Evolutionary conservation across 441 rosid species (phyloP).

Genomic region (Pelargonium citronellum): DNA sequence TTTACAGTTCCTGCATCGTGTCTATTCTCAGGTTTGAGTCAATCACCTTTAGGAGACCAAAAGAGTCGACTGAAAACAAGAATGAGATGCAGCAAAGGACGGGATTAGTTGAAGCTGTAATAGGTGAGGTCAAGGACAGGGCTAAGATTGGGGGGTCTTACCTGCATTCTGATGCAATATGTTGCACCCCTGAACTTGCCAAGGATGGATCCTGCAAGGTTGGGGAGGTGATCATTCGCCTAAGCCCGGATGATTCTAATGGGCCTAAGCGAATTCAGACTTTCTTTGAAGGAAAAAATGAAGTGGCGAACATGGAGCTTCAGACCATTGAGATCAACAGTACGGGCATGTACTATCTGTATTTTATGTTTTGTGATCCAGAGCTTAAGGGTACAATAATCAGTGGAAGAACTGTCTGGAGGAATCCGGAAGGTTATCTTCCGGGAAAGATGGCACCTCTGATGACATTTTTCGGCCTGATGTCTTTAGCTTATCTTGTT

Average conservation of each 20-base stretch:
- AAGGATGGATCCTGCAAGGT: slow-evolving; percentile 30
- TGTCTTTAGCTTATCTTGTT: slow-evolving; percentile 33
- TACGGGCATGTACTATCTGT: slow-evolving; percentile 36
- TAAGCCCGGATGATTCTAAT: slow-evolving; percentile 18
- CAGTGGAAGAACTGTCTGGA: slow-evolving; percentile 34
- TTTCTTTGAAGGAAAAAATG: slow-evolving; percentile 32
- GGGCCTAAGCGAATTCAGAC: slow-evolving; percentile 29
- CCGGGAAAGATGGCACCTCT: slow-evolving; percentile 38
- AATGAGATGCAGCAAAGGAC: slow-evolving; percentile 40
- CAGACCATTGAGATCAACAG: slow-evolving; percentile 26
- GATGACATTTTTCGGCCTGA: slow-evolving; percentile 30
- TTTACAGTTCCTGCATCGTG: neutral
- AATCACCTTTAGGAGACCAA: slow-evolving; percentile 28
- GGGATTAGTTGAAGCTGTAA: slow-evolving; percentile 32
- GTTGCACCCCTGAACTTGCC: slow-evolving; percentile 31
- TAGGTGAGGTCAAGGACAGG: slow-evolving; percentile 30
- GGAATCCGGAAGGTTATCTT: slow-evolving; percentile 33
- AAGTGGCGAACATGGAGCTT: slow-evolving; percentile 28
- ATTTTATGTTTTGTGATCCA: slow-evolving; percentile 38
- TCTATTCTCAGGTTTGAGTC: slow-evolving; percentile 31
- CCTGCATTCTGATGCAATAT: slow-evolving; percentile 27
- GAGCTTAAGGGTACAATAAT: slow-evolving; percentile 23
- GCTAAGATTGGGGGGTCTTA: slow-evolving; percentile 28
- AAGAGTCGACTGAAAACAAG: slow-evolving; percentile 24
- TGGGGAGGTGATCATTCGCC: slow-evolving; percentile 33